Percentiles rank a stretch among this genome's conserved stretches.
These are phyloP conservation scores for Fusarium beomiforme DNA, from an alignment of 2,329 filamentous ascomycete species.

Conservation along the genomic window DNA sequence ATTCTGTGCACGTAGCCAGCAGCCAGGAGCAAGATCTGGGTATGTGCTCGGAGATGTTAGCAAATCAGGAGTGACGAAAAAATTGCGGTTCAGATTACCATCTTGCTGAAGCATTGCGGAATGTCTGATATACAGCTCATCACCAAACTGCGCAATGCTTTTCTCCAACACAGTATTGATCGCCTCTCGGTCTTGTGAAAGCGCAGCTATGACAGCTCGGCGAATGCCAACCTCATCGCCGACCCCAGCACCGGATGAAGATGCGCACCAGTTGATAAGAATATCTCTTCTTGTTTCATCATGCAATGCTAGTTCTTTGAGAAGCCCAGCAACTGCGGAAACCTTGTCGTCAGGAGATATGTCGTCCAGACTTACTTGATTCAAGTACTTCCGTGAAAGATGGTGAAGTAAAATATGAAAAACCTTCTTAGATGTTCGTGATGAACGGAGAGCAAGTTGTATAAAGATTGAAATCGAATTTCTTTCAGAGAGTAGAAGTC, in stretches of 20 bases:
- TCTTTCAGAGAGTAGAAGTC: slow-evolving; percentile 50
- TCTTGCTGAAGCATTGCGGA: slow-evolving; percentile 88
- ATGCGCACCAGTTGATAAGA: slow-evolving; percentile 72
- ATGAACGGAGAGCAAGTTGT: slow-evolving; percentile 44
- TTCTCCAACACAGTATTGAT: slow-evolving; percentile 72
- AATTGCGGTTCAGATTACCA: slow-evolving; percentile 58
- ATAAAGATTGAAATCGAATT: slow-evolving; percentile 40
- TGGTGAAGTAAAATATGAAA: slow-evolving; percentile 48
- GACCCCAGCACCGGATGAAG: slow-evolving; percentile 70
- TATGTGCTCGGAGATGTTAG: slow-evolving; percentile 69
- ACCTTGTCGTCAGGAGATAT: slow-evolving; percentile 52
- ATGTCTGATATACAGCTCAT: slow-evolving; percentile 87
- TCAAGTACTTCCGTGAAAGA: slow-evolving; percentile 58
- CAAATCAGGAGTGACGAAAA: not conserved
- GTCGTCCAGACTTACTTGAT: slow-evolving; percentile 47
- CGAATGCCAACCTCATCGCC: slow-evolving; percentile 73
- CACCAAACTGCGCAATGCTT: slow-evolving; percentile 79
- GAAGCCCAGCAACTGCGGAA: slow-evolving; percentile 66
- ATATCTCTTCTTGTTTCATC: slow-evolving; percentile 61
- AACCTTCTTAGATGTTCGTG: slow-evolving; percentile 42
- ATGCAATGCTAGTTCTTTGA: slow-evolving; percentile 60
- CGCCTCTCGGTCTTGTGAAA: slow-evolving; percentile 62
- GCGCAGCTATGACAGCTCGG: slow-evolving; percentile 69
- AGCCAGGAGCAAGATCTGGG: slow-evolving; percentile 80
- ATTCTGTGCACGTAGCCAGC: slow-evolving; percentile 79